These are phyloP conservation scores for Aspergillus leporis DNA, from an alignment of 495 filamentous ascomycete genomes.

Conservation along the genomic window DNA sequence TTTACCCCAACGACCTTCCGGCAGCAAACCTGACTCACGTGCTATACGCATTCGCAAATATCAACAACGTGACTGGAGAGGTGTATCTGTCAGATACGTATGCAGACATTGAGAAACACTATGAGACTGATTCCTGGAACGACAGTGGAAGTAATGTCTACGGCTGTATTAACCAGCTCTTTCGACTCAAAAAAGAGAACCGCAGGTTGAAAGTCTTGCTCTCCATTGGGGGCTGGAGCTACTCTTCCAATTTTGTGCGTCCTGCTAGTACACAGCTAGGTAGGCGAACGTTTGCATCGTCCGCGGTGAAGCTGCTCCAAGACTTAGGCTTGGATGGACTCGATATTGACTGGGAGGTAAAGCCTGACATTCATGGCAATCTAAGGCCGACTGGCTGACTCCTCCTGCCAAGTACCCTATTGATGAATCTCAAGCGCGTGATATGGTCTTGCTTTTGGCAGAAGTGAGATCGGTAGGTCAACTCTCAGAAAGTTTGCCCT, in stretches of 20 bases:
- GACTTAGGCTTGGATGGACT: conserved; percentile 64
- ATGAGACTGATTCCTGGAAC: conserved; percentile 43
- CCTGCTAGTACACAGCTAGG: conserved; percentile 60
- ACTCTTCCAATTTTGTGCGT: conserved; percentile 76
- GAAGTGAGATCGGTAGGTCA: too few species aligned
- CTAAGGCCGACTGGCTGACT: too few species aligned
- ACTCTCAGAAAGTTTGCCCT: too few species aligned
- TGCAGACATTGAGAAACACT: conserved; percentile 81
- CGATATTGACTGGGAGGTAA: conserved; percentile 64
- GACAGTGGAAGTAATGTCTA: conserved; percentile 42
- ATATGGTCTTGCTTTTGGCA: too few species aligned
- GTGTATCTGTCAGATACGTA: conserved; percentile 83
- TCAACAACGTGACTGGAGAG: conserved; percentile 58
- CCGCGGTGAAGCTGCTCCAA: conserved; percentile 62
- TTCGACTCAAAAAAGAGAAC: conserved; percentile 81
- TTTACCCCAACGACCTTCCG: conserved; percentile 73
- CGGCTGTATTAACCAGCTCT: conserved; percentile 87
- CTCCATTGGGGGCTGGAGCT: conserved; percentile 95
- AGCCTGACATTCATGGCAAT: too few species aligned
- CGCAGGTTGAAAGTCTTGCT: conserved; percentile 86
- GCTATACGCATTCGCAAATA: conserved; percentile 77
- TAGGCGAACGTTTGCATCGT: conserved; percentile 67
- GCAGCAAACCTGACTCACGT: conserved; percentile 77
- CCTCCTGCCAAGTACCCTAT: too few species aligned
- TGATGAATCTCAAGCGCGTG: too few species aligned